phyloP scores from a whole-genome alignment of 192 early-diverging fungal species.

The Coemansia sp. region DNA sequence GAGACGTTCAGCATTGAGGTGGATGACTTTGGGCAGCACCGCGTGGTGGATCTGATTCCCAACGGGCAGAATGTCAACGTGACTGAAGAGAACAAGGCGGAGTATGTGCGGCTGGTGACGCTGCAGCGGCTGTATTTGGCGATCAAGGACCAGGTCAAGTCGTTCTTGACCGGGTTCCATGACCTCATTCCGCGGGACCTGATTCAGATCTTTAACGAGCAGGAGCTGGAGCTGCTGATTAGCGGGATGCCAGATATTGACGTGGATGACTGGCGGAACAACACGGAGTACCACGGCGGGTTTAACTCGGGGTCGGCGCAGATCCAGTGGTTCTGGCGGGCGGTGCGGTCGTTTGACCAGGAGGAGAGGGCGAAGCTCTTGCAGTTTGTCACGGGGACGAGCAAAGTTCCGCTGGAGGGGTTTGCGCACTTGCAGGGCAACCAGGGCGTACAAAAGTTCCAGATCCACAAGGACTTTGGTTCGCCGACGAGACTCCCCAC shows the following conservation, averaged over 20 bases:
- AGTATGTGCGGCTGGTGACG: conserved; percentile 92
- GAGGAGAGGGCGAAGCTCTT: conserved; percentile 97
- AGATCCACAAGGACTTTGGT: conserved; percentile 96
- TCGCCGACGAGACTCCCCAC: conserved; percentile 84
- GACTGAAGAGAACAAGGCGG: conserved; percentile 94
- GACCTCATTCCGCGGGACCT: conserved; percentile 90
- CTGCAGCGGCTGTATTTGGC: conserved; percentile 88
- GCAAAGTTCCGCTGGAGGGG: conserved; percentile 96
- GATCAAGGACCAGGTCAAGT: conserved; percentile 92
- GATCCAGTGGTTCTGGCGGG: conserved; percentile 99
- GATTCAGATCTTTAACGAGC: conserved; percentile 97
- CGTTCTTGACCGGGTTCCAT: conserved; percentile 93
- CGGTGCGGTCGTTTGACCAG: conserved; percentile 93
- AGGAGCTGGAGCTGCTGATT: conserved; percentile 97
- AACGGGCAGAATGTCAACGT: conserved; percentile 85
- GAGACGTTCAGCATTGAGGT: conserved; percentile 92
- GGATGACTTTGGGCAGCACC: conserved; percentile 87
- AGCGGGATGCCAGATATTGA: conserved; percentile 98
- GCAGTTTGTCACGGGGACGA: conserved; percentile 97
- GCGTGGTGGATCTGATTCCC: conserved; percentile 83
- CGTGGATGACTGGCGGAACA: conserved; percentile 99
- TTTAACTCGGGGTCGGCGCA: conserved; percentile 83
- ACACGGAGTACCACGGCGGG: conserved; percentile 92
- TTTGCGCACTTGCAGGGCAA: conserved; percentile 91
- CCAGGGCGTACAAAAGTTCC: conserved; percentile 95